Conservation (phyloP, 2,329 filamentous ascomycete species). For the Arachnopeziza araneosa region DNA sequence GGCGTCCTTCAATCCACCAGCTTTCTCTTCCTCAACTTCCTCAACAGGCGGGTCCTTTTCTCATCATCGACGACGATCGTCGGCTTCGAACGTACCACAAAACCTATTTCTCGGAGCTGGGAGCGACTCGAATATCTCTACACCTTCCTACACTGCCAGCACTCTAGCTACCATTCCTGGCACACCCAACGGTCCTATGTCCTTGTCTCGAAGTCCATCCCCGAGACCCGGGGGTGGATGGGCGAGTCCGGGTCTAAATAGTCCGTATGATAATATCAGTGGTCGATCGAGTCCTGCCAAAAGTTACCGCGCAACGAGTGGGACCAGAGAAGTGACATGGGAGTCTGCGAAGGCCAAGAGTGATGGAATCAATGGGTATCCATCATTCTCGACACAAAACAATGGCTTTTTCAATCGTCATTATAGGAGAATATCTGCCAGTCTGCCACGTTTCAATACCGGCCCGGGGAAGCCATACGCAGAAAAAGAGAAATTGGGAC, state of each 20-base stretch:
- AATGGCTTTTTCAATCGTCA: conserved; percentile 84
- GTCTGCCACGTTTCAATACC: conserved; percentile 66
- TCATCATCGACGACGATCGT: conserved; percentile 32
- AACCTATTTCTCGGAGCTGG: conserved; percentile 18
- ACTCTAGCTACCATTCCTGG: conserved; percentile 32
- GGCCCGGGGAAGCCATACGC: conserved; percentile 45
- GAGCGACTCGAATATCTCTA: conserved; percentile 10
- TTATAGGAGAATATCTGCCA: conserved; percentile 73
- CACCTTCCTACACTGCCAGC: conserved; percentile 12
- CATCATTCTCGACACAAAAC: conserved; percentile 74
- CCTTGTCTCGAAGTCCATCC: conserved; percentile 80
- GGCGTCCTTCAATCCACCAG: conserved; percentile 43
- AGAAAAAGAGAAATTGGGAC: conserved; percentile 72
- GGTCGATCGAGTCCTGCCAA: conserved; percentile 59
- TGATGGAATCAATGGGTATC: conserved; percentile 66
- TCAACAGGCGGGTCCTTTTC: conserved; percentile 31
- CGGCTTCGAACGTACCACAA: conserved; percentile 26
- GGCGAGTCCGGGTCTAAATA: conserved; percentile 75
- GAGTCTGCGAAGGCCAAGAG: conserved; percentile 75
- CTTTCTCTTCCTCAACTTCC: conserved; percentile 42
- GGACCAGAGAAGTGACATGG: conserved; percentile 64
- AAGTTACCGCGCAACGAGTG: conserved; percentile 45
- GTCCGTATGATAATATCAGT: conserved; percentile 51
- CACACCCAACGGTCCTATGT: conserved; percentile 61
- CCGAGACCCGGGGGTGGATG: conserved; percentile 81